phyloP scores from a whole-genome alignment of 805 yeast species.

The Ogataea nitratoaversa region DNA sequence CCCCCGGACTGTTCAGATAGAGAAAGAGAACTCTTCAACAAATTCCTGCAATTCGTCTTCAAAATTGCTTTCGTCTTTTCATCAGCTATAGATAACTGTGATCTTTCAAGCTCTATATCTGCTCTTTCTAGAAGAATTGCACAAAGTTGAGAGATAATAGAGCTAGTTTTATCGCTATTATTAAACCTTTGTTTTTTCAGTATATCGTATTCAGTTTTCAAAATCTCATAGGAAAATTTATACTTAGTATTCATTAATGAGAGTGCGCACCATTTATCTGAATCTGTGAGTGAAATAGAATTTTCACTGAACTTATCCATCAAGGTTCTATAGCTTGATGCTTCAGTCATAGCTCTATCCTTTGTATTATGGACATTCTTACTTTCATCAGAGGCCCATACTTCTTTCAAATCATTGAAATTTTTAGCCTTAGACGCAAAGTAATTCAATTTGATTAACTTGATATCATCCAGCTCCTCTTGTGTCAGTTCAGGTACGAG shows the following conservation, averaged over 20 bases:
- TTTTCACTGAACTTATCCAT: slow-evolving; percentile 31
- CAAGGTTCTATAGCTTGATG: slow-evolving; percentile 41
- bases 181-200: slow-evolving; percentile 9
- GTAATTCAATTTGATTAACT: slow-evolving; percentile 28
- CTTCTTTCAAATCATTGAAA: slow-evolving; percentile 23
- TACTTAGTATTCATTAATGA: slow-evolving; percentile 34
- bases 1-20: slow-evolving; percentile 47
- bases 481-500: slow-evolving; percentile 28
- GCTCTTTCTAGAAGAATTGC: slow-evolving; percentile 46
- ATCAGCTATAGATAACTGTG: slow-evolving; percentile 30
- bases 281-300: slow-evolving; percentile 11
- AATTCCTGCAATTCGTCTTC: slow-evolving; percentile 35
- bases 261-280: slow-evolving; percentile 37
- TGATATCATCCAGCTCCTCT: slow-evolving; percentile 30
- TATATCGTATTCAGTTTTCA: slow-evolving; percentile 23
- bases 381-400: slow-evolving; percentile 32
- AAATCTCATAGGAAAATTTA: slow-evolving; percentile 36
- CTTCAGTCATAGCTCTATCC: slow-evolving; percentile 38
- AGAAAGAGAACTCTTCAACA: slow-evolving; percentile 43
- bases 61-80: slow-evolving; percentile 32
- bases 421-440: slow-evolving; percentile 27
- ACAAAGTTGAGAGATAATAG: slow-evolving; percentile 32
- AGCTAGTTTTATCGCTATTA: slow-evolving; percentile 20
- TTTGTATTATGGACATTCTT: slow-evolving; percentile 25
- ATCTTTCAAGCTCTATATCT: slow-evolving; percentile 48